A percentile compares a stretch with the other conserved stretches of the same genome.
Evolutionary conservation across 2,329 filamentous ascomycete genomes (phyloP).

Genomic region (Colletotrichum chlorophyti): DNA sequence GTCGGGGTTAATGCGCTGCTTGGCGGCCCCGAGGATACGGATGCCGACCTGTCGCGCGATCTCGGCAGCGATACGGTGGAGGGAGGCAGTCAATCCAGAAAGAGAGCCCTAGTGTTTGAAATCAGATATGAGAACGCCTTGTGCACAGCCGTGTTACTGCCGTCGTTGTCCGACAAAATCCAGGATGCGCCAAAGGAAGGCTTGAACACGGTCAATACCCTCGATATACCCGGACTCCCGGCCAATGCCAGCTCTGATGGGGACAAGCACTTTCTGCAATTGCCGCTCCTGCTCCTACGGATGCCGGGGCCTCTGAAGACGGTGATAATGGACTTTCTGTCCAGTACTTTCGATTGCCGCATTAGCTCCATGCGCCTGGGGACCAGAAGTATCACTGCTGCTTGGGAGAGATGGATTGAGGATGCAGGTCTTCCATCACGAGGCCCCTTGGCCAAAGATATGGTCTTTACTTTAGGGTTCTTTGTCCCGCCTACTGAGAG

Average conservation of each 20-base stretch:
- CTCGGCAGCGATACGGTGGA: conserved; percentile 7
- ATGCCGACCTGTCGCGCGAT: conserved; percentile 11
- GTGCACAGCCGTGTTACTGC: conserved; percentile 59
- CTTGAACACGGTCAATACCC: background rate
- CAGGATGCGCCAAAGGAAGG: background rate
- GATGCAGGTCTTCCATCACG: conserved; percentile 42
- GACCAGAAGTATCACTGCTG: conserved; percentile 54
- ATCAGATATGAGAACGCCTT: conserved; percentile 60
- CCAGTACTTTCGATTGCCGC: conserved; percentile 62
- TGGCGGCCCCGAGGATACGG: conserved; percentile 32
- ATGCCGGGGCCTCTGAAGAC: conserved; percentile 61
- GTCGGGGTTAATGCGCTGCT: conserved; percentile 42
- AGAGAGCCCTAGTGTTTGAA: conserved; percentile 49
- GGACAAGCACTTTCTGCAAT: conserved; percentile 46
- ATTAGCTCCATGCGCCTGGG: conserved; percentile 57
- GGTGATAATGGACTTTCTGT: conserved; percentile 58
- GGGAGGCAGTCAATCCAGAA: conserved; percentile 22
- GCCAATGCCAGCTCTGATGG: conserved; percentile 18
- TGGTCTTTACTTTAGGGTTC: conserved; percentile 59
- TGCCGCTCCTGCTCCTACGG: conserved; percentile 61
- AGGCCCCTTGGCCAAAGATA: conserved; percentile 49
- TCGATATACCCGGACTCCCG: conserved; percentile 8
- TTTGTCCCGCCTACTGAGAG: conserved; percentile 42
- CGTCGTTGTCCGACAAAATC: conserved; percentile 33
- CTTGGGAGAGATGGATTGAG: conserved; percentile 60